Evolutionary conservation across 352 stramenopile species (phyloP).

Genomic region (Phytophthora capsici): DNA sequence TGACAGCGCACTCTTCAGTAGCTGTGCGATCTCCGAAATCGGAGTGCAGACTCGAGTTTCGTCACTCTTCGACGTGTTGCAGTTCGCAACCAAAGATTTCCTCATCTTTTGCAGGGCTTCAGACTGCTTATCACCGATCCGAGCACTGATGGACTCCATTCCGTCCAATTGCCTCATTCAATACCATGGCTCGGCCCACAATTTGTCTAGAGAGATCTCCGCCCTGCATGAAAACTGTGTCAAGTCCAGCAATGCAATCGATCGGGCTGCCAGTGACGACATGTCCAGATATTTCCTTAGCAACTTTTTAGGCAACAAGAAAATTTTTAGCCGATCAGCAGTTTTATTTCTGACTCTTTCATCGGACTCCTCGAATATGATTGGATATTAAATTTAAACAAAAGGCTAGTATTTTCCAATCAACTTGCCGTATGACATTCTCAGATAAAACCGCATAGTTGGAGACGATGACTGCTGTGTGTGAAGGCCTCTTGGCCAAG

Average conservation of each 20-base stretch:
- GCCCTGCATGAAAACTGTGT: constrained; percentile 26
- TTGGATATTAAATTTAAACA: neutral
- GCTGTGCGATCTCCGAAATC: constrained; percentile 36
- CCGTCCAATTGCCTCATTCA: constrained; percentile 31
- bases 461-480: constrained; percentile 41
- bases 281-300: constrained; percentile 25
- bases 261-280: constrained; percentile 8
- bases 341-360: constrained; percentile 20
- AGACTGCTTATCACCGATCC: constrained; percentile 17
- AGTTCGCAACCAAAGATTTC: constrained; percentile 38
- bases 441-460: constrained; percentile 3
- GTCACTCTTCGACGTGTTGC: constrained; percentile 47
- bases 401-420: neutral
- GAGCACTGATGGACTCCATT: constrained; percentile 16
- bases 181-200: constrained; percentile 31
- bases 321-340: neutral
- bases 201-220: constrained; percentile 25
- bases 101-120: constrained; percentile 27
- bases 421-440: neutral
- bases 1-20: constrained; percentile 52
- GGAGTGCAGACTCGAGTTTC: constrained; percentile 47
- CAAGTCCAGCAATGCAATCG: neutral
- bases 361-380: constrained; percentile 4
- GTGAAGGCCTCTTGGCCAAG: constrained; percentile 77
- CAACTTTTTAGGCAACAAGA: neutral